phyloP scores from a whole-genome alignment of 805 yeast species.

The Middelhovenomyces tepae region DNA sequence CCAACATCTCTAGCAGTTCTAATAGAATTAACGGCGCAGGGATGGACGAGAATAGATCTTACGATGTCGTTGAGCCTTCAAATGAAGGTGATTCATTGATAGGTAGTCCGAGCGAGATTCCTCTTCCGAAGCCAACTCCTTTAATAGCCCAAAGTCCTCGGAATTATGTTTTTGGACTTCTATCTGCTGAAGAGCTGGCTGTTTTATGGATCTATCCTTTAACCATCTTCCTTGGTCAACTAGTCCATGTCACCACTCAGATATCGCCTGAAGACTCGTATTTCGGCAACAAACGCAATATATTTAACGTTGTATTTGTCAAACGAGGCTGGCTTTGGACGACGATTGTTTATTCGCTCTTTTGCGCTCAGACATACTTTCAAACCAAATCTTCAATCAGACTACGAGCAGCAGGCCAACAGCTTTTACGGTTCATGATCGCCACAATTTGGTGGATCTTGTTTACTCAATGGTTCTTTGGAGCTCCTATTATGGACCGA shows the following conservation, averaged over 20 bases:
- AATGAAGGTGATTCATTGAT: too few species aligned
- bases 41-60: too few species aligned
- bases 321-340: slow-evolving; percentile 96
- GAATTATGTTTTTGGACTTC: too few species aligned
- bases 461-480: slow-evolving; percentile 83
- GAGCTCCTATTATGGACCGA: slow-evolving; percentile 82
- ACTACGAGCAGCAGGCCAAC: slow-evolving; percentile 5
- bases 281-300: slow-evolving; percentile 45
- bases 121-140: too few species aligned
- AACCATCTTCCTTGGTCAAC: slow-evolving; percentile 19
- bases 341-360: slow-evolving; percentile 17
- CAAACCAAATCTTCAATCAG: slow-evolving; percentile 5
- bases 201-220: slow-evolving; percentile 20
- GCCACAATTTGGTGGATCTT: slow-evolving; percentile 76
- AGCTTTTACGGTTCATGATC: slow-evolving; percentile 35
- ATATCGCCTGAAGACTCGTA: slow-evolving; percentile 19
- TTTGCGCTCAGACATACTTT: slow-evolving; percentile 4
- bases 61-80: too few species aligned
- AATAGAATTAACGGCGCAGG: too few species aligned
- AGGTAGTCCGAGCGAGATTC: too few species aligned
- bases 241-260: slow-evolving; percentile 14
- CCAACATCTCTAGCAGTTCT: too few species aligned
- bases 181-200: slow-evolving; percentile 14
- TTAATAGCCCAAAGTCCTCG: too few species aligned
- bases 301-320: slow-evolving; percentile 67